A percentile compares a stretch with the other conserved stretches of the same genome.
Evolutionary conservation across 2,329 filamentous ascomycete species (phyloP).

Genomic region (Fusarium stilboides): DNA sequence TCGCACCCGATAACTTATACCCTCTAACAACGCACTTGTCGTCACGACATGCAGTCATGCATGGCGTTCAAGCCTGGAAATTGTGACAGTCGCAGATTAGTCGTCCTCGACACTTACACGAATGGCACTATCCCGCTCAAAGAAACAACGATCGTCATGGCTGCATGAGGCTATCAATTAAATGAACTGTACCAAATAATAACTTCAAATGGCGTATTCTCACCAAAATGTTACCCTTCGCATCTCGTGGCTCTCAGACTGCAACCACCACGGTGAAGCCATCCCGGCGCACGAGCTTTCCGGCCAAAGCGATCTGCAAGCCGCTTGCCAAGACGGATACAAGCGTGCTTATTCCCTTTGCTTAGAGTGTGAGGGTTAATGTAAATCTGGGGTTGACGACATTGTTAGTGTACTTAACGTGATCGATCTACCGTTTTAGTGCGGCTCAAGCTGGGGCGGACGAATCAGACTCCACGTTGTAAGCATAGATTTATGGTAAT

Average conservation of each 20-base stretch:
- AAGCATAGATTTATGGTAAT: conserved; percentile 42
- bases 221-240: neutral
- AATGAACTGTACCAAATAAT: conserved; percentile 7
- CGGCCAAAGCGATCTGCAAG: conserved; percentile 28
- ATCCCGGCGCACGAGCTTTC: conserved; percentile 1
- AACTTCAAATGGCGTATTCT: conserved; percentile 26
- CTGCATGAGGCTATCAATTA: conserved; percentile 17
- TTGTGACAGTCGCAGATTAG: neutral
- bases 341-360: conserved; percentile 10
- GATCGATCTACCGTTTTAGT: conserved; percentile 39
- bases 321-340: conserved; percentile 36
- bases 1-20: conserved; percentile 15
- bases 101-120: conserved; percentile 1
- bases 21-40: neutral
- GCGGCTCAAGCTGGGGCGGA: conserved; percentile 15
- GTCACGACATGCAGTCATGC: neutral
- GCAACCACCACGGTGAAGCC: conserved; percentile 8
- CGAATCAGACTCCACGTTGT: conserved; percentile 34
- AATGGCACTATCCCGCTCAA: conserved; percentile 17
- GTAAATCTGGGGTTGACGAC: conserved; percentile 43
- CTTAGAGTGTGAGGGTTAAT: neutral
- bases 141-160: conserved; percentile 32
- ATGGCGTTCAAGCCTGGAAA: neutral
- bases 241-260: neutral
- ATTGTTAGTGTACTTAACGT: conserved; percentile 40